Evolutionary conservation across 1,139 yeast species (phyloP).

Genomic region (Wickerhamomyces sp.): DNA sequence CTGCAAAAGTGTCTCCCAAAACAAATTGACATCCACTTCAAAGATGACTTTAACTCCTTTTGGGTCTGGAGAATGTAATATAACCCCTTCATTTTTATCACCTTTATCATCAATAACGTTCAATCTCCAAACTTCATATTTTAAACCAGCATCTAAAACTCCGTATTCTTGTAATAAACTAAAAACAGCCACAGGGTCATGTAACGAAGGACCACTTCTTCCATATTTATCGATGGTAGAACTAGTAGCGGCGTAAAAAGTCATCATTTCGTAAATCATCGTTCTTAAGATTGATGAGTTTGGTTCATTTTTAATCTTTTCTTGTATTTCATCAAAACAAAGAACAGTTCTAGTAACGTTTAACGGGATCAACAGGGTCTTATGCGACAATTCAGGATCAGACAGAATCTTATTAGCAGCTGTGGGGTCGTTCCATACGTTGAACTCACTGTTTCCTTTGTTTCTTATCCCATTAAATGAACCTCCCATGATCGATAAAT

Average conservation of each 20-base stretch:
- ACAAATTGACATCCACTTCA: conserved; percentile 18
- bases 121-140: conserved; percentile 7
- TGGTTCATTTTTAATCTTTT: conserved; percentile 29
- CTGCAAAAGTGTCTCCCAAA: conserved; percentile 15
- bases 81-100: conserved; percentile 18
- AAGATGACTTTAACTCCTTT: conserved; percentile 27
- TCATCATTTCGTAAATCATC: conserved; percentile 52
- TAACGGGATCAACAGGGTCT: conserved; percentile 55
- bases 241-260: conserved; percentile 48
- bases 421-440: conserved; percentile 68
- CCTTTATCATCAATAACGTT: conserved; percentile 13
- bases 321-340: conserved; percentile 45
- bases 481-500: conserved; percentile 74
- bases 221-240: conserved; percentile 37
- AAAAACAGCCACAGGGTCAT: conserved; percentile 74
- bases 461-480: conserved; percentile 41
- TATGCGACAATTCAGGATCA: conserved; percentile 40
- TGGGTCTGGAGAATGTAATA: conserved; percentile 15
- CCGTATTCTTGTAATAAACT: conserved; percentile 41
- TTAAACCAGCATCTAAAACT: conserved; percentile 4
- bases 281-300: conserved; percentile 39
- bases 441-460: conserved; percentile 64
- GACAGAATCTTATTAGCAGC: conserved; percentile 59
- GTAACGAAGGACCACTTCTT: conserved; percentile 77
- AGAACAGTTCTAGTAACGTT: conserved; percentile 68